Base-by-base conservation (phyloP, 2,329 filamentous ascomycete genomes). In the Sodiomyces alkalinus region DNA sequence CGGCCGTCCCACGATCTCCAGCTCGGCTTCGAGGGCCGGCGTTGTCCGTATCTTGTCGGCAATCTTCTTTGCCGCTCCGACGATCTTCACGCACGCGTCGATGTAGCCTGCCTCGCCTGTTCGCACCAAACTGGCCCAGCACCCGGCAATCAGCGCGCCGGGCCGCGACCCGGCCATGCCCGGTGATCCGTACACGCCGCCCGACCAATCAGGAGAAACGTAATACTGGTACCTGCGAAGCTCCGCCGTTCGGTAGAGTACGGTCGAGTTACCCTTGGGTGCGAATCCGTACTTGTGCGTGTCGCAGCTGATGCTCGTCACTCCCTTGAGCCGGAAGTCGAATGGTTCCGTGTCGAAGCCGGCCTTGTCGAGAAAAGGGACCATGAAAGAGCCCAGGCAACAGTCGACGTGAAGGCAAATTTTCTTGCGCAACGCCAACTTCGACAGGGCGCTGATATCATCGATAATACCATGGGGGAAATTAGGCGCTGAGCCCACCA, bases 231-330 rank as follows among this genome's bases (percentile, higher is more conserved):
- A 87, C 32, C 74, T 73, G 41, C 90, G 74, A 39, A 92, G 69
- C 26, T 69, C 59, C 19, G 75, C 68, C 25, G 74, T 80, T 42
- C 90, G 82, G 65, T 98, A 98, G 22, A 98, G 66, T 10, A 93
- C 67, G 2, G 85, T 90, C 29, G 80, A 90, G 65, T 92, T 98
- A 41, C 90, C 90, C 60, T 98, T 98, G 29, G 90, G 90, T 1
- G 90, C 90, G 48, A 98, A 98, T 20, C 90, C 90, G 51, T 98
- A 98, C 54, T 98, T 98, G 68, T 98, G 90, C 3, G 90, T 98
- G 51, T 98, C 90, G 52, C 86, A 92, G 40, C 76, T 85, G 52
- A 98, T 96, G 52, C 79, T 87, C 4, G 87, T 94, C 20, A 98
- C 90, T 42, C 90, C 90, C 41, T 81, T 83, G 33, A 92, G 74